Conservation (phyloP, 2,329 filamentous ascomycete species). For the Gremmenia infestans region DNA sequence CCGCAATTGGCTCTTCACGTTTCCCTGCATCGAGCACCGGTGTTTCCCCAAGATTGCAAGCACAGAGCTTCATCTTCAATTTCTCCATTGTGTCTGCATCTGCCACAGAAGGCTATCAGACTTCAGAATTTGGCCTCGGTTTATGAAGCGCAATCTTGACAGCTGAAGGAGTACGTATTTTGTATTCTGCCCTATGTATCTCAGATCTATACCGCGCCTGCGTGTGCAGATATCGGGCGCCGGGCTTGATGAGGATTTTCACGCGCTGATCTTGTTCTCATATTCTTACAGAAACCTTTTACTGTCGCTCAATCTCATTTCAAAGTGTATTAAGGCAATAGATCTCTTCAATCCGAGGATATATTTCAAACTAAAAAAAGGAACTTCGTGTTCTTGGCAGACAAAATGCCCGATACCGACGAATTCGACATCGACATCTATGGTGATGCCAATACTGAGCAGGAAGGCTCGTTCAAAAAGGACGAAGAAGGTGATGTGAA, state of each 20-base stretch:
- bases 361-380: constrained; percentile 10
- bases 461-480: constrained; percentile 34
- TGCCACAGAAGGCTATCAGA: constrained; percentile 31
- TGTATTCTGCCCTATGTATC: constrained; percentile 34
- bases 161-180: constrained; percentile 34
- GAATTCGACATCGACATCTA: constrained; percentile 72
- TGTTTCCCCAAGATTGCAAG: constrained; percentile 42
- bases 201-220: constrained; percentile 19
- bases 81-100: constrained; percentile 38
- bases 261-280: constrained; percentile 29
- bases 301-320: constrained; percentile 24
- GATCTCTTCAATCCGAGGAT: constrained; percentile 10
- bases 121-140: constrained; percentile 30
- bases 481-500: constrained; percentile 34
- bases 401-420: constrained; percentile 56
- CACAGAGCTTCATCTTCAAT: constrained; percentile 60
- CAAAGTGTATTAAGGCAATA: constrained; percentile 26
- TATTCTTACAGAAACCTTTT: constrained; percentile 28
- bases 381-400: constrained; percentile 8
- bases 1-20: constrained; percentile 14
- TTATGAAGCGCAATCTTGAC: constrained; percentile 24
- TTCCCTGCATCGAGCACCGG: constrained; percentile 23
- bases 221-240: constrained; percentile 10
- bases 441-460: constrained; percentile 51
- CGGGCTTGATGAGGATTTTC: constrained; percentile 21